Percentiles rank a stretch among this genome's conserved stretches.
Evolutionary conservation across 2,329 filamentous ascomycete species (phyloP).

Genomic region (Ilyonectria sp.): DNA sequence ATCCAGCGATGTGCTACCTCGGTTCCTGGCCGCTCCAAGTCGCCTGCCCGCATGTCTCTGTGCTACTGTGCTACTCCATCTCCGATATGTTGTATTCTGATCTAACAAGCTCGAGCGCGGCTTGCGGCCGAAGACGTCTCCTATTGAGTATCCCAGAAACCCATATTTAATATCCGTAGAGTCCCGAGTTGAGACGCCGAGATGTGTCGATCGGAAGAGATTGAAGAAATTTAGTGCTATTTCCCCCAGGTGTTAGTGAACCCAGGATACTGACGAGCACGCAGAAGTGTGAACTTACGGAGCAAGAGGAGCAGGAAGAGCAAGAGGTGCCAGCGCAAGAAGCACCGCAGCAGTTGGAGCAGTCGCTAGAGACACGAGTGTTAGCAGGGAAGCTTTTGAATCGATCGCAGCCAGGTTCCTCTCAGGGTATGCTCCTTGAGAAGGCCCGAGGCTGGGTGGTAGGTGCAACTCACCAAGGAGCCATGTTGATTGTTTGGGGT

Average conservation of each 20-base stretch:
- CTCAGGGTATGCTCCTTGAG: constrained; percentile 12
- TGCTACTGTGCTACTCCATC: constrained; percentile 38
- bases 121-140: constrained; percentile 20
- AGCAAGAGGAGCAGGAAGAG: constrained; percentile 45
- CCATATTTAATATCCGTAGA: constrained; percentile 33
- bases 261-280: neutral
- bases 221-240: constrained; percentile 47
- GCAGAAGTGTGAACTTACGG: constrained; percentile 31
- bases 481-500: constrained; percentile 47
- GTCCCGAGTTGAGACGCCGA: constrained; percentile 23
- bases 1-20: constrained; percentile 44
- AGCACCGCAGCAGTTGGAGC: too few species aligned
- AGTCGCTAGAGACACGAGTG: constrained; percentile 35
- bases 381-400: constrained; percentile 2
- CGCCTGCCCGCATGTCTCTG: constrained; percentile 43
- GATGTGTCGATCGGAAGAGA: constrained; percentile 33
- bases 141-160: constrained; percentile 25
- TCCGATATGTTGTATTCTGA: constrained; percentile 25
- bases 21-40: constrained; percentile 39
- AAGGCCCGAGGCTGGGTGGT: constrained; percentile 4
- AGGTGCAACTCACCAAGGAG: constrained; percentile 47
- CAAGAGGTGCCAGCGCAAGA: constrained; percentile 43
- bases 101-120: constrained; percentile 30
- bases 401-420: neutral
- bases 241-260: constrained; percentile 29